Percentiles rank a stretch among this genome's conserved stretches.
These are phyloP conservation scores for Backusella psychrophila DNA, from an alignment of 192 early-diverging fungal species.

Conservation along the genomic window DNA sequence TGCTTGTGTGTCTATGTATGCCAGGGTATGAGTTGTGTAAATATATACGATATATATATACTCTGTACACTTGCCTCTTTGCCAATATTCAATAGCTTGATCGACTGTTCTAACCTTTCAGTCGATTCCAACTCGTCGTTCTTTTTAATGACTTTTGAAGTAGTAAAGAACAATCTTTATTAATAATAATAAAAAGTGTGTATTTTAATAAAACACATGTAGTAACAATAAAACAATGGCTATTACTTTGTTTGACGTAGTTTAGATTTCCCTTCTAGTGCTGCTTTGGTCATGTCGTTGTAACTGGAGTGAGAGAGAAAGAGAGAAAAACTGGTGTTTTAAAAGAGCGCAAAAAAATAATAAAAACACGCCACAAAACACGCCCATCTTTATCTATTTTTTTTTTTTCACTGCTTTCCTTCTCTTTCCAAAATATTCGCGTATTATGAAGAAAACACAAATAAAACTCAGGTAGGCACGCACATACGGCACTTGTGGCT, in stretches of 20 bases:
- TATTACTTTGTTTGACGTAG: conserved; percentile 14
- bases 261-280: conserved; percentile 1
- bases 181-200: not conserved
- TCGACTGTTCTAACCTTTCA: not conserved
- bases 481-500: not conserved
- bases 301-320: not conserved
- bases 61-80: not conserved
- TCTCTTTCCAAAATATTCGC: not conserved
- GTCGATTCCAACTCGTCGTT: not conserved
- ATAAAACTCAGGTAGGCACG: not conserved
- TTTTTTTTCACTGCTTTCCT: not conserved
- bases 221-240: too few relatives aligned
- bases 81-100: conserved; percentile 3
- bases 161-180: not conserved
- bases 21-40: not conserved
- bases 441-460: not conserved
- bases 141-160: not conserved
- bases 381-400: not conserved
- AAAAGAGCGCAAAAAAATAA: not conserved
- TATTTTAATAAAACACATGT: not conserved
- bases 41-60: not conserved
- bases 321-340: not conserved
- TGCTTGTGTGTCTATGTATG: not conserved
- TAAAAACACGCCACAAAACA: not conserved
- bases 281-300: not conserved